These are phyloP conservation scores for Ambrosia artemisiifolia DNA, from an alignment of 129 eudicot species.

Conservation along the genomic window DNA sequence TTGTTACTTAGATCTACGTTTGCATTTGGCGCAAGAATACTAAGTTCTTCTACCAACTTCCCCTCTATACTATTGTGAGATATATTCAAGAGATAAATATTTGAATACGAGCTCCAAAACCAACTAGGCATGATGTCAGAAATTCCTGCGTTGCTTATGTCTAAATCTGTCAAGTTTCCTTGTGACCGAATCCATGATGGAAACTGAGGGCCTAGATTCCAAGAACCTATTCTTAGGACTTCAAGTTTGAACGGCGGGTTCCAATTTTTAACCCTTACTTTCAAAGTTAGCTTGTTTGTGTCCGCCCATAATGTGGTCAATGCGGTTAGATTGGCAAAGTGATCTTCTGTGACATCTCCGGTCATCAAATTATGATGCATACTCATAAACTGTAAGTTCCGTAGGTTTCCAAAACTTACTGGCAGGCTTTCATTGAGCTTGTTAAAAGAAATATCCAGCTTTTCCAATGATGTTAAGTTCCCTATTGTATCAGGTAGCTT, in stretches of 20 bases:
- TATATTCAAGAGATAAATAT: not conserved
- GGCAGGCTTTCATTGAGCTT: constrained; percentile 36
- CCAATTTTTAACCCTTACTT: constrained; percentile 23
- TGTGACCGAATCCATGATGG: constrained; percentile 8
- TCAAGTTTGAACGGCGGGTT: constrained; percentile 34
- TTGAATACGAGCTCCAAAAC: not conserved
- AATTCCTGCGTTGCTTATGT: constrained; percentile 7
- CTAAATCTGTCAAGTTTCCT: not conserved
- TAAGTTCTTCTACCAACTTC: constrained; percentile 12
- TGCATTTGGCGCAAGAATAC: not conserved
- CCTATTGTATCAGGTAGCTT: constrained; percentile 33
- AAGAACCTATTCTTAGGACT: constrained; percentile 4
- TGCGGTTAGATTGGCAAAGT: constrained; percentile 34
- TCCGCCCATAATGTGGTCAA: constrained; percentile 18
- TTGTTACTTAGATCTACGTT: constrained; percentile 20
- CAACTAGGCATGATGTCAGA: constrained; percentile 7
- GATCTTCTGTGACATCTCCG: constrained; percentile 38
- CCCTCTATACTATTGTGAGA: constrained; percentile 14
- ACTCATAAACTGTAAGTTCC: constrained; percentile 5
- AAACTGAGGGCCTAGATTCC: constrained; percentile 5
- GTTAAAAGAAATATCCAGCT: constrained; percentile 23
- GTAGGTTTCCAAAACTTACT: constrained; percentile 34
- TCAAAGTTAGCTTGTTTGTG: constrained; percentile 25
- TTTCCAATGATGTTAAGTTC: constrained; percentile 18
- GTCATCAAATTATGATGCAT: constrained; percentile 23